Evolutionary conservation across 2,329 filamentous ascomycete species (phyloP).

Genomic region (Penicillium expansum): DNA sequence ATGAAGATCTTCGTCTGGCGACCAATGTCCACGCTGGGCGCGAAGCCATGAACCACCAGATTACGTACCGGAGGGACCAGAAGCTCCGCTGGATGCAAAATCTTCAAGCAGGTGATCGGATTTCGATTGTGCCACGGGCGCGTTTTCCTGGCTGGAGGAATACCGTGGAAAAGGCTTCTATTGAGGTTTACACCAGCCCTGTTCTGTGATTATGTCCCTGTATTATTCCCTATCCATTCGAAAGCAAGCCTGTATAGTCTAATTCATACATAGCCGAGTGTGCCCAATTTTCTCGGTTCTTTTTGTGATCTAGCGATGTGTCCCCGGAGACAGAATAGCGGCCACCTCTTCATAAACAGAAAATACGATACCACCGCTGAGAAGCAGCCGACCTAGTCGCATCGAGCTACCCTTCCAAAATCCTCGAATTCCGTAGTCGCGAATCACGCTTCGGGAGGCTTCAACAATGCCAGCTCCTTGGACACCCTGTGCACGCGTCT

Average conservation of each 20-base stretch:
- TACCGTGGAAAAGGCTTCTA: constrained; percentile 3
- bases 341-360: constrained; percentile 60
- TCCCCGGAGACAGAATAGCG: constrained; percentile 45
- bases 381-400: too few relatives aligned
- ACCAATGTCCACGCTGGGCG: constrained; percentile 9
- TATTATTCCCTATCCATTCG: neutral
- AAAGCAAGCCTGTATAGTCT: neutral
- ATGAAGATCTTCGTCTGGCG: neutral
- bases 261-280: neutral
- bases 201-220: neutral
- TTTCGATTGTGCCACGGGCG: constrained; percentile 7
- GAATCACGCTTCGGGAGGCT: too few relatives aligned
- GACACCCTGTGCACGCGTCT: too few relatives aligned
- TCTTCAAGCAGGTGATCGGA: constrained; percentile 2
- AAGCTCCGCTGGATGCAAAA: neutral
- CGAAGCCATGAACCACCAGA: neutral
- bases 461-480: too few relatives aligned
- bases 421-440: too few relatives aligned
- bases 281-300: too few relatives aligned
- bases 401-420: too few relatives aligned
- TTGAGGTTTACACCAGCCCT: constrained; percentile 8
- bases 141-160: constrained; percentile 7
- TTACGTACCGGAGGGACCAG: neutral
- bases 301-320: neutral
- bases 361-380: constrained; percentile 65